Base-by-base conservation (phyloP, 2,329 filamentous ascomycete genomes). In the Fusarium sp. region DNA sequence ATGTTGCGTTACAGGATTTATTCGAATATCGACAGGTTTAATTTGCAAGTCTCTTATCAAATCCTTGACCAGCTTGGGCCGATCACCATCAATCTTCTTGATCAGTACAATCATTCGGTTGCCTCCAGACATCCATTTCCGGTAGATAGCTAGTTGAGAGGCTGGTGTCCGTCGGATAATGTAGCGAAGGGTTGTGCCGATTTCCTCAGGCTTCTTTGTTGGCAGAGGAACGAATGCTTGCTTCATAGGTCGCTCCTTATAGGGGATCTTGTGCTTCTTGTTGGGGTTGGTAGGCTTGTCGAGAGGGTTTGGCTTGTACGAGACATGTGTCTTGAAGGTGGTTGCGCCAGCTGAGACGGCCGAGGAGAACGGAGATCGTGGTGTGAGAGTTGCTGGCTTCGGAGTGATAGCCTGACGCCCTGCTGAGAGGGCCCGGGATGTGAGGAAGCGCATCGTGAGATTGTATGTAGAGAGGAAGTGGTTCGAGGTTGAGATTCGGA, bases 81-180 rank as follows among this genome's bases (percentile, higher is more conserved):
- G 75, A 76, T 97, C 86, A 17, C 96, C 96, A 58, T 93, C 89
- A 49, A 95, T 86, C 79, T 92, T 94, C 77, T 93, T 91, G 56
- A 99, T 81, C 57, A 88, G 79, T 7, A 95, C 96, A 73, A 92
- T 80, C 73, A 89, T 87, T 75, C 89, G 84, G 68, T 92, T 96
- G 15, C 93, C 92, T 52, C 93, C 93, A 14, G 88, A 85, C 81
- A 92, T 94, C 68, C 81, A 83, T 69, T 89, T 83, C 17, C 89
- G 83, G 81, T 98, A 99, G 44, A 98, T 86, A 24, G 93, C 89
- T 4, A 96, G 82, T 69, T 93, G 88, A 47, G 89, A 87, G 37
- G 87, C 90, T 2, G 84, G 81, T 5, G 93, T 95, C 65, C 93
- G 90, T 51, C 83, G 83, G 68, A 98, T 85, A 73, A 89, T 85